A percentile compares a stretch with the other conserved stretches of the same genome.
Evolutionary conservation across 768 basidiomycete genomes (phyloP).

Genomic region (Leccinum broughii): DNA sequence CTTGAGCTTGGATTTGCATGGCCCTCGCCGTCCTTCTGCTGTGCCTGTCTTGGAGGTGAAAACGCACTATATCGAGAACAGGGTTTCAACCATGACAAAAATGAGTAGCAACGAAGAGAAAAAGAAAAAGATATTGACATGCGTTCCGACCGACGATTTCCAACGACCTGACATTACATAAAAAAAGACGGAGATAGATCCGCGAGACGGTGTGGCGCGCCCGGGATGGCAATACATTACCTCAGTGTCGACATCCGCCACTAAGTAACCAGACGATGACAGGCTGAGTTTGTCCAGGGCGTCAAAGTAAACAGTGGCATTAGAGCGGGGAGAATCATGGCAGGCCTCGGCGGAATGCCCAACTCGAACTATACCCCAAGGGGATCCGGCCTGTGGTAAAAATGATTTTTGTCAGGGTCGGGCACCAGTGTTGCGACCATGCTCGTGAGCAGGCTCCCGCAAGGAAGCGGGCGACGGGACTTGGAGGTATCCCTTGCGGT

Average conservation of each 20-base stretch:
- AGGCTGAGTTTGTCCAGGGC: no score
- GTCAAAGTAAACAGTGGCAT: no score
- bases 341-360: no score
- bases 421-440: not conserved
- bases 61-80: constrained; percentile 7
- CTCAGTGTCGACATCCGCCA: no score
- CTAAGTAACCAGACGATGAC: no score
- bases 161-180: constrained; percentile 6
- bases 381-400: no score
- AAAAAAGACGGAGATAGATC: constrained; percentile 2
- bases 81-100: constrained; percentile 14
- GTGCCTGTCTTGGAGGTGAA: constrained; percentile 14
- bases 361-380: no score
- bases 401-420: no score
- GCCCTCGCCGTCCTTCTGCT: not conserved
- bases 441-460: not conserved
- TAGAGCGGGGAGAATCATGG: no score
- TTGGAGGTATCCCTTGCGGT: constrained; percentile 16
- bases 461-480: constrained; percentile 14
- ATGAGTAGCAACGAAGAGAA: constrained; percentile 4
- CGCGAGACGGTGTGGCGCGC: not conserved
- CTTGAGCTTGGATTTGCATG: constrained; percentile 12
- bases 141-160: constrained; percentile 9
- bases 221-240: constrained; percentile 1
- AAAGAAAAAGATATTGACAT: constrained; percentile 17